Conservation (phyloP, 139 green algal species). For the Gonium pectorale region DNA sequence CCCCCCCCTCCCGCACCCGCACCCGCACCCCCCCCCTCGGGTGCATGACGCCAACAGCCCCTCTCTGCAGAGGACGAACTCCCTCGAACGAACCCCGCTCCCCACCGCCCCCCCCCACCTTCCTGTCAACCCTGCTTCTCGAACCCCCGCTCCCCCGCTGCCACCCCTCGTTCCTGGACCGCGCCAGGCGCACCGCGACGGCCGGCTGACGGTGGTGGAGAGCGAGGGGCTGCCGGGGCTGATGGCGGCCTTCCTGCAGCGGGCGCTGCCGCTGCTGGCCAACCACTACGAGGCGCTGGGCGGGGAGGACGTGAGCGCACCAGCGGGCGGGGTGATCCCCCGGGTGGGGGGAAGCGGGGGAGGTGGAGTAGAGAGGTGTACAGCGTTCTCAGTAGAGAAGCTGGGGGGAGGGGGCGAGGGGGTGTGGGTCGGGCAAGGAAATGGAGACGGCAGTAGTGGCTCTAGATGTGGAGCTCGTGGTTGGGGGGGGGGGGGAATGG, state of each 20-base stretch:
- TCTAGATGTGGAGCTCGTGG: no score
- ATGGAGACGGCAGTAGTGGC: no score
- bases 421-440: no score
- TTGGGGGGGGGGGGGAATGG: no score
- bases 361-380: no score
- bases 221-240: constrained; percentile 47
- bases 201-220: constrained; percentile 34
- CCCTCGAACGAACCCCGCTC: neutral
- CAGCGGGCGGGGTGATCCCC: no score
- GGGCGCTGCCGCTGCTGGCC: constrained; percentile 19
- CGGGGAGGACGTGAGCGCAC: constrained; percentile 20
- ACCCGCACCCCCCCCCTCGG: no score
- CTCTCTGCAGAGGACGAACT: neutral
- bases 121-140: neutral
- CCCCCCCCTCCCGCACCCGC: no score
- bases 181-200: neutral
- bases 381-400: no score
- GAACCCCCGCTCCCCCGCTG: neutral
- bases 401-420: no score
- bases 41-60: neutral
- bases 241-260: constrained; percentile 52
- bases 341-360: no score
- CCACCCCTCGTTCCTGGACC: neutral
- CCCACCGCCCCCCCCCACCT: neutral
- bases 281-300: constrained; percentile 46